Base-by-base conservation (phyloP, 495 filamentous ascomycete species). In the Beverwykella pulmonaria region DNA sequence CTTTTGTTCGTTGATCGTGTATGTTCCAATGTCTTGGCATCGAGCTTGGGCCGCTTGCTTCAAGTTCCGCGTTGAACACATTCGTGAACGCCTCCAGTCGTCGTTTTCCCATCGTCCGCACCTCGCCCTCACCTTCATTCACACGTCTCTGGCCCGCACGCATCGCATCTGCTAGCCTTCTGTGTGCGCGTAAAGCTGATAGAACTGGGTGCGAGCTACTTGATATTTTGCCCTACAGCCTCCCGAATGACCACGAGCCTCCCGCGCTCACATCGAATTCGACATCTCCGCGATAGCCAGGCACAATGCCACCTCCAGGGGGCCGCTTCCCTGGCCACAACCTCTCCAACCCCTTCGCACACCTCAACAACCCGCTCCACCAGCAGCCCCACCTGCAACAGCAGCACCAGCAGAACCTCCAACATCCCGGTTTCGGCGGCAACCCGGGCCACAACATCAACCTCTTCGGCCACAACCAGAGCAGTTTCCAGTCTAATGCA, bases 391-490 rank as follows among this genome's bases (percentile, higher is more conserved):
- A 84, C 64, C 80, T 89, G 20, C 86, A 86, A 22, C 86, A 86
- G 56, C 85, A 86, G 63, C 81, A 86, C 46, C 83, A 84, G 60
- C 85, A 85, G 60, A 84, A 82, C 27, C 80, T 87, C 30, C 82
- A 80, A 61, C 85, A 88, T 65, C 85, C 85, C 52, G 79, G 79
- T 47, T 89, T 88, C 74, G 72, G 76, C 46, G 79, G 75, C 44
- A 88, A 87, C 72, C 61, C 50, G 27, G 59, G 61, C 41, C 70
- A 71, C 61, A 71, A 68, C 48, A 25, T 72, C 26, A 69, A 72
- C 63, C 57, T 69, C 54, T 73, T 73, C 56, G 71, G 63, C 48
- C 63, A 63, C 53, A 61, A 60, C 26, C 68, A 70, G 44, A 68
- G 47, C 44, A 65, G 49, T 32, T 73, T 70, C 63, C 71, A 63